Evolutionary conservation across 1,139 yeast genomes (phyloP).

Genomic region (Suhomyces wounanorum): DNA sequence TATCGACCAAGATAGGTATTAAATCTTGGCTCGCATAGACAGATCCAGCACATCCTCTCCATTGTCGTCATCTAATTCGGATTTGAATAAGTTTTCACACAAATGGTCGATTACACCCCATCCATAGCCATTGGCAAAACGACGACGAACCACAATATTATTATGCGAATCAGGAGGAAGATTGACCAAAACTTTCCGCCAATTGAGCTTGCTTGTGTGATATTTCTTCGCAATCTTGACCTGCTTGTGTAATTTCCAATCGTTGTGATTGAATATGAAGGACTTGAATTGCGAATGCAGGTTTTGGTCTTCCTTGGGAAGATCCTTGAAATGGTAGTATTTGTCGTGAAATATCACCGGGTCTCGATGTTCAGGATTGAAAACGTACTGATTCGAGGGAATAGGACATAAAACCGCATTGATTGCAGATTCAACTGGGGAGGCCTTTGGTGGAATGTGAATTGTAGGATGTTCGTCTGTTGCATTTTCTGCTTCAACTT

Average conservation of each 20-base stretch:
- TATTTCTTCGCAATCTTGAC: slow-evolving; percentile 30
- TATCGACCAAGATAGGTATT: too few relatives aligned
- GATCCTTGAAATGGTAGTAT: slow-evolving; percentile 61
- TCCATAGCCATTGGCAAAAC: slow-evolving; percentile 33
- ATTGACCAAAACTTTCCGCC: slow-evolving; percentile 30
- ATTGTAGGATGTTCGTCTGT: slow-evolving; percentile 13
- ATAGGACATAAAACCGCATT: slow-evolving; percentile 45
- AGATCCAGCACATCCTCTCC: slow-evolving; percentile 4
- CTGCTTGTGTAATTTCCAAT: slow-evolving; percentile 29
- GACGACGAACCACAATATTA: slow-evolving; percentile 28
- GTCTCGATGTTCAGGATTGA: slow-evolving; percentile 46
- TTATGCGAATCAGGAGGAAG: slow-evolving; percentile 34
- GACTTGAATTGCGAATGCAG: slow-evolving; percentile 9
- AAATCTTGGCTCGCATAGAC: slow-evolving; percentile 2
- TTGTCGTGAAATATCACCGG: slow-evolving; percentile 79
- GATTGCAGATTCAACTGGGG: slow-evolving; percentile 47
- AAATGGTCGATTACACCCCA: slow-evolving; percentile 33
- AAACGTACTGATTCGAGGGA: slow-evolving; percentile 38
- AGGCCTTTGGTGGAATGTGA: slow-evolving; percentile 47
- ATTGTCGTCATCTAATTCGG: slow-evolving; percentile 9
- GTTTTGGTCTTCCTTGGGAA: slow-evolving; percentile 43
- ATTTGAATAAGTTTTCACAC: slow-evolving; percentile 20
- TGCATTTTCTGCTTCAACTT: not conserved
- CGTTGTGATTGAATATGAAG: slow-evolving; percentile 22
- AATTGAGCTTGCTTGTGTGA: slow-evolving; percentile 24